Evolutionary conservation across 352 stramenopile species (phyloP), one percentile per base, ranked within the genome.

Genomic region (Albugo candida): DNA sequence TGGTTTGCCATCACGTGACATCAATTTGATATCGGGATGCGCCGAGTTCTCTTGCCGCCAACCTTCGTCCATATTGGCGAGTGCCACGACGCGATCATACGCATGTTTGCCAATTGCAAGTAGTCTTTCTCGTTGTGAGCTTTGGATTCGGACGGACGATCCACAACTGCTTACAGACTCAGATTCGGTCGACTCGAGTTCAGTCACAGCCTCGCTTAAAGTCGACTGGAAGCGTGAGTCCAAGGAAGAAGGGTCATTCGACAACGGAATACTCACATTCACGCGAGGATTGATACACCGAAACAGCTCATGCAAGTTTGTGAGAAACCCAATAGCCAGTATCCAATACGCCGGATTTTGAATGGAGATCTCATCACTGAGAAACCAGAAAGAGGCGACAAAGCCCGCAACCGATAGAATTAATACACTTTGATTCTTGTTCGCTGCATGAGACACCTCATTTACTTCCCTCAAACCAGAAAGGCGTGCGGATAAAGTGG

Each of bases 341-440:
- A 87, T 87, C 69, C 72, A 87, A 16, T 84, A 61, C 13, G 74
- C 74, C 2, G 71, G 71, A 47, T 87, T 87, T 11, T 70, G 64
- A 38, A 64, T 56, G 34, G 71, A 64, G 24, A 87, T 72, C 36
- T 84, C 71, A 53, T 83, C 71, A 54, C 81, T 82, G 11, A 87
- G 59, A 55, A 84, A 84, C 70, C 70, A 87, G 20, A 87, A 83
- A 1, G 74, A 70, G 37, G 64, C 59, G 0, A 61, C 65, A 11
- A 83, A 83, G 31, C 65, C 70, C 4, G 75, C 58, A 35, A 70
- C 66, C 8, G 69, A 84, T 14, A 64, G 67, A 16, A 80, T 11
- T 55, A 81, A 58, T 35, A 83, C 76, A 42, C 53, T 53, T 13
- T 74, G 37, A 21, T 60, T 83, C n/a, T 63, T 16, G 55, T 55